Evolutionary conservation across 768 basidiomycete genomes (phyloP), one percentile per base, ranked within the genome.

Genomic region (Naganishia antarctica): DNA sequence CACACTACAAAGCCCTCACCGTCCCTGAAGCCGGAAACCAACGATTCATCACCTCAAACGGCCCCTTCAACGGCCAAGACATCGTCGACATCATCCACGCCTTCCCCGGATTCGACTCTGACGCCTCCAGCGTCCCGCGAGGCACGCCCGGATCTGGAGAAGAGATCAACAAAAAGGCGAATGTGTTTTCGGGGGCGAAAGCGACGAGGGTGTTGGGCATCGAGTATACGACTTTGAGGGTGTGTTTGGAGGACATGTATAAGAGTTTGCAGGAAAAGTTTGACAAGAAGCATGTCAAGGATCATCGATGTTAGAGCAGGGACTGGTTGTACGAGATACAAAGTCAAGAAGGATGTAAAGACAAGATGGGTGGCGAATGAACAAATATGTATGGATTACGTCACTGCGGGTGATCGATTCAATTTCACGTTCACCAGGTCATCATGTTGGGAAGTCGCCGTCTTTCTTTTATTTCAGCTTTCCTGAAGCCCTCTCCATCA

Each of bases 1-100:
- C 82, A 0, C 86, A 87, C 69, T 79, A 80, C 0, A 72, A 78
- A 5, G 84, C 84, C 4, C 73, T 89, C 23, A 79, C 80, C 60
- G 81, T 79, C 53, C 78, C 81, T 28, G 80, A 78, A 2, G 86
- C 85, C 0, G 82, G 81, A 2, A 83, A 83, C 1, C 79, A 87
- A 61, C 79, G 87, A 34, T 81, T 87, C 70, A 80, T 87, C 70
- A 67, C 83, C 43, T 75, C 74, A n/a, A 76, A 62, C 32, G 78
- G 74, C 1, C 67, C 73, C 0, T 69, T 73, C 68, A 70, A 61
- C 58, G 71, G 71, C 3, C 73, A 78, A 64, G 77, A 78, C 37
- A 71, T 73, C 63, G 65, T 64, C 60, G 62, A 67, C 46, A 61
- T 70, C 40, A 59, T 70, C 47, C 61, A 70, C 60, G 28, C 48